Percentiles rank a stretch among this genome's conserved stretches.
phyloP scores from a whole-genome alignment of 2,329 filamentous ascomycete species.

The Dendrostoma leiphaemia region DNA sequence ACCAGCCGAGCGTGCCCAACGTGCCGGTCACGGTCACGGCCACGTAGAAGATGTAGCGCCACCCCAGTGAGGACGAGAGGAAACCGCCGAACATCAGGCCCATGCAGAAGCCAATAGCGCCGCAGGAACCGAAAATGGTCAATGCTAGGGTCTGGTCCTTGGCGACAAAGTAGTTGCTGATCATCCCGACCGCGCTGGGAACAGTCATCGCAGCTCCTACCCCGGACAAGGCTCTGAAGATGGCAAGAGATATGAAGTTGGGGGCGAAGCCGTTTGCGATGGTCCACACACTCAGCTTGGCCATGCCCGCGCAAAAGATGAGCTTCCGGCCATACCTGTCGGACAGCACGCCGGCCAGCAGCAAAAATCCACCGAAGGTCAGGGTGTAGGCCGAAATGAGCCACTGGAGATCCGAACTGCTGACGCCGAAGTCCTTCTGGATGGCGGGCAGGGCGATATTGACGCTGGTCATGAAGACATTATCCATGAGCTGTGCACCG shows the following conservation, averaged over 20 bases:
- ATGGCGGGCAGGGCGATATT: constrained; percentile 40
- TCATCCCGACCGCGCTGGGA: constrained; percentile 42
- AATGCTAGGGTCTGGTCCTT: constrained; percentile 35
- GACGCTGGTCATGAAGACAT: constrained; percentile 41
- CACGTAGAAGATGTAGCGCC: constrained; percentile 38
- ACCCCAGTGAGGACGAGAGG: constrained; percentile 35
- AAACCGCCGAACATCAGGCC: constrained; percentile 38
- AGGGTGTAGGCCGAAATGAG: constrained; percentile 39
- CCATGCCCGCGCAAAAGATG: constrained; percentile 36
- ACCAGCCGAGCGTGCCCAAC: constrained; percentile 25
- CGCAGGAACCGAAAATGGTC: constrained; percentile 37
- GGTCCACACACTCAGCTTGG: constrained; percentile 34
- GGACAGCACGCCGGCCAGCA: constrained; percentile 32
- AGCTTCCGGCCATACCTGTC: constrained; percentile 36
- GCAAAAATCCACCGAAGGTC: constrained; percentile 35
- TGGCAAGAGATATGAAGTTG: constrained; percentile 39
- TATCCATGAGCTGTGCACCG: constrained; percentile 41
- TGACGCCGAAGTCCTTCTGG: constrained; percentile 25
- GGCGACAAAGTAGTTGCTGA: constrained; percentile 38
- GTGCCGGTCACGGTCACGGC: constrained; percentile 31
- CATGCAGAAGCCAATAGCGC: constrained; percentile 38
- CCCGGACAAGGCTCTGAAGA: constrained; percentile 44
- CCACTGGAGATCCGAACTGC: constrained; percentile 36
- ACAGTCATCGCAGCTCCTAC: constrained; percentile 45
- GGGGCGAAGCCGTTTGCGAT: constrained; percentile 33